Conservation (phyloP, 257 asterid species). For the Paraleonurus japonicus region DNA sequence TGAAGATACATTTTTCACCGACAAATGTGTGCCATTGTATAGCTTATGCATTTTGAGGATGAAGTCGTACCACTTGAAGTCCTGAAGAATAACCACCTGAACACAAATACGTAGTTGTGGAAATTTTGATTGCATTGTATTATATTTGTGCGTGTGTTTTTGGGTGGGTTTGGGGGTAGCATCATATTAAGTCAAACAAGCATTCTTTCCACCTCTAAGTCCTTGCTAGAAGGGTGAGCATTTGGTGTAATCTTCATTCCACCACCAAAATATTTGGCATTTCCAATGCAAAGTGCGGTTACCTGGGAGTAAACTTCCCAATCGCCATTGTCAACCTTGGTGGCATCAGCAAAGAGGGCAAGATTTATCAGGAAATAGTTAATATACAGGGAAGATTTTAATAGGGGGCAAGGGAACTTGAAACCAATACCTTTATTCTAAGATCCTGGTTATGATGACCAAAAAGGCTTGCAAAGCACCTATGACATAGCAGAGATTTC, state of each 20-base stretch:
- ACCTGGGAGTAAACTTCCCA: constrained; percentile 82
- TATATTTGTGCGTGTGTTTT: not conserved
- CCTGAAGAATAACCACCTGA: constrained; percentile 82
- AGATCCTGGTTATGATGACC: constrained; percentile 74
- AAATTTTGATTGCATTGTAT: not conserved
- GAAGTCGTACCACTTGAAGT: constrained; percentile 85
- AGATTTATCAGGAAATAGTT: constrained; percentile 10
- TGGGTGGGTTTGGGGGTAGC: not conserved
- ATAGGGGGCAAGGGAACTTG: not conserved
- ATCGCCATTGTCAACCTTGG: constrained; percentile 74
- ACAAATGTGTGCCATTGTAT: constrained; percentile 79
- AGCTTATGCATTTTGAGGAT: constrained; percentile 73
- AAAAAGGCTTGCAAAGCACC: constrained; percentile 85
- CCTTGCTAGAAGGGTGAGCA: constrained; percentile 63
- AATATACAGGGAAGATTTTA: not conserved
- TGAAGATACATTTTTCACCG: constrained; percentile 71
- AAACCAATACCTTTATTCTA: constrained; percentile 64
- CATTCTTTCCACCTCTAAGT: constrained; percentile 60
- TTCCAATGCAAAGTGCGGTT: constrained; percentile 88
- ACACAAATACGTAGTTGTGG: constrained; percentile 19
- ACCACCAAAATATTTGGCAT: constrained; percentile 91
- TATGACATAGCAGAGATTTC: constrained; percentile 83
- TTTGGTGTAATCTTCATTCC: constrained; percentile 95
- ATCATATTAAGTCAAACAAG: constrained; percentile 12
- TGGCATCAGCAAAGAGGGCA: constrained; percentile 19